These are phyloP conservation scores for Tolypocladium cylindrosporum DNA, from an alignment of 2,329 filamentous ascomycete species.

Conservation along the genomic window DNA sequence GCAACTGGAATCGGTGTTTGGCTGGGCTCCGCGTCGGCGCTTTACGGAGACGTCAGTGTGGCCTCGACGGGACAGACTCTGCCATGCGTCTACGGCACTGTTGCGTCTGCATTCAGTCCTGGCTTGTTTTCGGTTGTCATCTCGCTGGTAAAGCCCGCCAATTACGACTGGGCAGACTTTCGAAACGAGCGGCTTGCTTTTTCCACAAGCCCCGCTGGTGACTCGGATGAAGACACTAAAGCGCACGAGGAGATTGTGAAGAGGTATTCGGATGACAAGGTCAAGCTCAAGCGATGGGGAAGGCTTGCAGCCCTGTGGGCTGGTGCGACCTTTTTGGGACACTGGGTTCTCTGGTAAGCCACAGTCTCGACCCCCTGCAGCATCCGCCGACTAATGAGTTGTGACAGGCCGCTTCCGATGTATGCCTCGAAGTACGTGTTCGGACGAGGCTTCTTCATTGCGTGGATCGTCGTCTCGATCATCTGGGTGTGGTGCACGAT, in stretches of 20 bases:
- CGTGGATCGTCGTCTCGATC: constrained; percentile 39
- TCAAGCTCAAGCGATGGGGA: constrained; percentile 34
- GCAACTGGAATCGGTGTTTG: constrained; percentile 40
- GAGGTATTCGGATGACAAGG: constrained; percentile 19
- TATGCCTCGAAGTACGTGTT: constrained; percentile 41
- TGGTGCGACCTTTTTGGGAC: constrained; percentile 37
- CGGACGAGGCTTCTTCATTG: constrained; percentile 34
- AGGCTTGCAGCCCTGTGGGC: constrained; percentile 35
- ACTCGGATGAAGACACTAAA: constrained; percentile 9
- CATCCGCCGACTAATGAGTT: neutral
- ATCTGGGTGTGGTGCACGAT: constrained; percentile 44
- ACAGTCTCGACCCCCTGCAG: neutral
- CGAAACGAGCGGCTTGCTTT: constrained; percentile 30
- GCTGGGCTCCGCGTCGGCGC: constrained; percentile 35
- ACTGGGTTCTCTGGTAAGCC: constrained; percentile 39
- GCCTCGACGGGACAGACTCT: constrained; percentile 35
- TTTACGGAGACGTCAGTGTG: constrained; percentile 37
- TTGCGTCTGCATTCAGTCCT: constrained; percentile 34
- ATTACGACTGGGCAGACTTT: constrained; percentile 29
- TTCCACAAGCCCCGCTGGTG: constrained; percentile 11
- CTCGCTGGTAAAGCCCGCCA: constrained; percentile 31
- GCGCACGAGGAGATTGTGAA: constrained; percentile 13
- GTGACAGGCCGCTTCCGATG: constrained; percentile 36
- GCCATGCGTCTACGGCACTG: constrained; percentile 35
- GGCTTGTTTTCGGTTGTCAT: constrained; percentile 34